Evolutionary conservation across 257 asterid genomes (phyloP).

Genomic region (Phtheirospermum japonicum): DNA sequence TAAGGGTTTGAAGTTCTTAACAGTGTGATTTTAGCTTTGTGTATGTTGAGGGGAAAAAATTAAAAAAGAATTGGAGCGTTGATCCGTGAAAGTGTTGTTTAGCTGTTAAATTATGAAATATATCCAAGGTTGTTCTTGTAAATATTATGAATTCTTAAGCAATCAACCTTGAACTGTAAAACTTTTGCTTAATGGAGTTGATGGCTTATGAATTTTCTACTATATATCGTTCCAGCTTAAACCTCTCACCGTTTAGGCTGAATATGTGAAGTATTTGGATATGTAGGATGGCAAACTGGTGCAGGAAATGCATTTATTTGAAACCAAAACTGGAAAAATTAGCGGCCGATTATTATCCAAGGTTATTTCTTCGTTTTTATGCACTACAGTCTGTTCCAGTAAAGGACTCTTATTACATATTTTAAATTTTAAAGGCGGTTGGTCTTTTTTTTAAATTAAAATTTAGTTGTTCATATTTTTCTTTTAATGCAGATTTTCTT

Average conservation of each 20-base stretch:
- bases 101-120: background rate
- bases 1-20: conserved; percentile 4
- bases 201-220: conserved; percentile 3
- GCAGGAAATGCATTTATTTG: conserved; percentile 93
- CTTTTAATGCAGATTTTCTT: conserved; percentile 10
- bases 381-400: background rate
- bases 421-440: background rate
- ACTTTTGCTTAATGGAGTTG: conserved; percentile 16
- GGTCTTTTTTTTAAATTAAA: background rate
- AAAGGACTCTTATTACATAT: background rate
- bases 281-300: conserved; percentile 94
- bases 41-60: background rate
- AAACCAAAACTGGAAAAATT: conserved; percentile 89
- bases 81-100: background rate
- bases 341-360: conserved; percentile 86
- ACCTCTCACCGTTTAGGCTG: too few species aligned
- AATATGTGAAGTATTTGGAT: conserved; percentile 37
- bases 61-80: background rate
- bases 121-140: background rate
- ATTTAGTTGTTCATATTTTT: conserved; percentile 1
- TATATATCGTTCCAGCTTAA: conserved; percentile 3
- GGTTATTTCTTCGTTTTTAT: conserved; percentile 44
- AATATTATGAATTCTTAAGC: background rate
- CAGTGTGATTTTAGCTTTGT: background rate
- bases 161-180: background rate